Conservation (phyloP, 805 yeast species). For the Lipomyces yamadae region DNA sequence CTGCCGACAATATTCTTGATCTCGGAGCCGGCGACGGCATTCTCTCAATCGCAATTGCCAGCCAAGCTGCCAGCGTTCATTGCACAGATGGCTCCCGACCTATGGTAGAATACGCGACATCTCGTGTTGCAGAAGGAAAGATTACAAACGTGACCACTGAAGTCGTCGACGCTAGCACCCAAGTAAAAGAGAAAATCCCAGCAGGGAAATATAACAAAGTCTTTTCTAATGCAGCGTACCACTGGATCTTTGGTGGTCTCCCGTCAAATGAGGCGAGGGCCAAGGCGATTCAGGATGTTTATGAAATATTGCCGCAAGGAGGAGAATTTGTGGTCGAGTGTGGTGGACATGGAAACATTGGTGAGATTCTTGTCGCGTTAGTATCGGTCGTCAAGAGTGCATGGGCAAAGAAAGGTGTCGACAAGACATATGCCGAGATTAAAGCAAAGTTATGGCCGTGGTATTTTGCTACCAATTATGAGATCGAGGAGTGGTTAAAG, state of each 20-base stretch:
- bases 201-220: constrained; percentile 36
- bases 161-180: constrained; percentile 29
- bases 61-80: constrained; percentile 24
- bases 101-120: constrained; percentile 25
- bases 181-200: constrained; percentile 11
- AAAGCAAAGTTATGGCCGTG: constrained; percentile 34
- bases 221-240: constrained; percentile 42
- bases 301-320: constrained; percentile 29
- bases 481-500: constrained; percentile 21
- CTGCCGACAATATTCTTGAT: constrained; percentile 33
- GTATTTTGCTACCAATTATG: constrained; percentile 37
- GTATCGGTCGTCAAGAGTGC: constrained; percentile 24
- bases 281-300: constrained; percentile 33
- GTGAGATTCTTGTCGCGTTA: constrained; percentile 39
- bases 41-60: constrained; percentile 27
- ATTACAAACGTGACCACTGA: constrained; percentile 19
- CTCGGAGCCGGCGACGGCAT: constrained; percentile 38
- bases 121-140: constrained; percentile 10
- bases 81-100: constrained; percentile 33
- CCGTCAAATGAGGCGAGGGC: constrained; percentile 20
- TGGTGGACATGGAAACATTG: constrained; percentile 41
- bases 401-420: constrained; percentile 17
- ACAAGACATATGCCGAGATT: constrained; percentile 15
- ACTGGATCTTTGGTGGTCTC: constrained; percentile 38
- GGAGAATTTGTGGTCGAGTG: constrained; percentile 40